Base-by-base conservation (phyloP, 2,329 filamentous ascomycete species). In the Venturiaceae sp. region DNA sequence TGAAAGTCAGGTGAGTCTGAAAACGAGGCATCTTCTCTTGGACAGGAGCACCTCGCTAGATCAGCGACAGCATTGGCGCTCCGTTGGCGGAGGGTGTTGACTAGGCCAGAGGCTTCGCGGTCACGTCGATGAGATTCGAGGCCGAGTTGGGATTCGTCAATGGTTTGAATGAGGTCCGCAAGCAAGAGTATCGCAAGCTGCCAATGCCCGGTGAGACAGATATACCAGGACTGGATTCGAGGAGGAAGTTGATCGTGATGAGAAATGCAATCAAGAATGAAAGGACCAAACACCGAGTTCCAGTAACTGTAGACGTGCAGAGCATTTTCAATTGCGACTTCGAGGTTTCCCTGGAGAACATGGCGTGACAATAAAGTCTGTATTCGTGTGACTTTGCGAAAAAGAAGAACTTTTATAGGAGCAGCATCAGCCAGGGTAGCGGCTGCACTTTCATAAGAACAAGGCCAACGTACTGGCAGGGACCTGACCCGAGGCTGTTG, bases 141-240 rank as follows among this genome's bases (percentile, higher is more conserved):
- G 7, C 69, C 65, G 52, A 64, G 61, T 58, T 65, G 65, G 5
- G 65, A 65, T 44, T 73, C 69, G 55, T 83, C 81, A 23, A 82
- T 74, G 28, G 73, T 66, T 52, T 80, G 77, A 13, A 84, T 69
- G 3, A 78, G 66, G 58, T 84, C 81, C 34, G 80, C 78, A 4
- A 84, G 68, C 26, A 83, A 70, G 44, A 84, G 74, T 0, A 75
- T 74, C 2, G 76, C 82, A 3, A 83, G 75, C 62, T 83, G 79
- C 77, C 81, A 84, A 62, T 84, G 82, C 0, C 77, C 79, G 0
- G 76, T 71, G 26, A 84, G 74, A 56, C 81, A 78, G 14, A 82
- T 74, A 60, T 83, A 83, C 82, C 82, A 84, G 44, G 80, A 81
- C 63, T 82, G 80, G 4, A 84, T 75, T 14, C 78, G 78, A 11